Percentiles rank a stretch among this genome's conserved stretches.
phyloP scores from a whole-genome alignment of 441 rosid species.

The Caryocar brasiliense region DNA sequence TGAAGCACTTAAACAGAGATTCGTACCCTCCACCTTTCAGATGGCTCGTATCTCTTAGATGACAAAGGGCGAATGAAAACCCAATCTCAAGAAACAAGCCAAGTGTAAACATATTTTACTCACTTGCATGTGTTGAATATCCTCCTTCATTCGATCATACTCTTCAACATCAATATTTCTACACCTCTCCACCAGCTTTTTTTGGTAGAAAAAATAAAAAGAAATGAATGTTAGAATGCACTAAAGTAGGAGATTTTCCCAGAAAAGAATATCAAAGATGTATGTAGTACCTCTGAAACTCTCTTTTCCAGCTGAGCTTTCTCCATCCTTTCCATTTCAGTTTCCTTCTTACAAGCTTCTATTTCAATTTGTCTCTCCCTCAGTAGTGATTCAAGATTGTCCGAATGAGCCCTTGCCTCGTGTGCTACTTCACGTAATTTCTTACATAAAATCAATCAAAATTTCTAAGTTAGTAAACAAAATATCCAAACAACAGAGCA shows the following conservation, averaged over 20 bases:
- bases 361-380: constrained; percentile 62
- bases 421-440: constrained; percentile 73
- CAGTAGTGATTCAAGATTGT: constrained; percentile 39
- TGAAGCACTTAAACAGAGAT: too few relatives aligned
- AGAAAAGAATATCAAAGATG: constrained; percentile 8
- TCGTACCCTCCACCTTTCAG: too few relatives aligned
- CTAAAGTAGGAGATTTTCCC: constrained; percentile 4
- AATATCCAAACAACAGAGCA: neutral
- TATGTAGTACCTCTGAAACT: constrained; percentile 57
- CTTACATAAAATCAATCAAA: constrained; percentile 27
- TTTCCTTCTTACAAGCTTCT: constrained; percentile 61
- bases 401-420: constrained; percentile 46
- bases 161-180: constrained; percentile 69
- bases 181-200: constrained; percentile 65
- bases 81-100: neutral
- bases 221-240: constrained; percentile 12
- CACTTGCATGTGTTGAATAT: constrained; percentile 57
- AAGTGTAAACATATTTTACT: neutral
- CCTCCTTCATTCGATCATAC: constrained; percentile 64
- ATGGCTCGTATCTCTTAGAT: too few relatives aligned
- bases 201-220: too few relatives aligned
- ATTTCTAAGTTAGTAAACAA: constrained; percentile 1
- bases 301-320: constrained; percentile 60
- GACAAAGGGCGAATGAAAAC: too few relatives aligned
- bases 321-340: constrained; percentile 54